phyloP scores from a whole-genome alignment of 164 flowering plant genomes.

The Berberis vulgaris region DNA sequence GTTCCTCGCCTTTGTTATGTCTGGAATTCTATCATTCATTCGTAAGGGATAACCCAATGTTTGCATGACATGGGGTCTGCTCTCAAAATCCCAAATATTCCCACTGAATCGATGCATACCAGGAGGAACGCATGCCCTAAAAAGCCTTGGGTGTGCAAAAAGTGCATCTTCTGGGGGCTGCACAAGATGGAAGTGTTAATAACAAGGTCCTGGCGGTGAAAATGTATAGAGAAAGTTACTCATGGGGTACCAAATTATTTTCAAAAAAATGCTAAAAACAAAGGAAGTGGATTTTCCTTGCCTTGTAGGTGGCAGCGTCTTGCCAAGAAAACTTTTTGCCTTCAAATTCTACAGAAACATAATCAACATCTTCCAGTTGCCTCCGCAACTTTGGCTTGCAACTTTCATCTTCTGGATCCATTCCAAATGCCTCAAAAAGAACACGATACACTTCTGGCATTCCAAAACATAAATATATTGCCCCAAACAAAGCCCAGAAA shows the following conservation, averaged over 20 bases:
- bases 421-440: constrained; percentile 95
- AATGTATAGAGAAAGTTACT: not conserved
- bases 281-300: constrained; percentile 11
- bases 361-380: constrained; percentile 95
- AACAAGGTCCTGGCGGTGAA: not conserved
- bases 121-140: constrained; percentile 18
- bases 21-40: constrained; percentile 69
- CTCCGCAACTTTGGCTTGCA: constrained; percentile 88
- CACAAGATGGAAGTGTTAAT: constrained; percentile 4
- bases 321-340: constrained; percentile 76
- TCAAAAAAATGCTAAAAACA: not conserved
- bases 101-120: constrained; percentile 99
- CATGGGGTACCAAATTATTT: not conserved
- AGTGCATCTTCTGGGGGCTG: constrained; percentile 19
- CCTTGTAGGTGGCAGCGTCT: constrained; percentile 85
- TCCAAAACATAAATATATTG: constrained; percentile 90
- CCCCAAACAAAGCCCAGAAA: constrained; percentile 97
- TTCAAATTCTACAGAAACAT: constrained; percentile 96
- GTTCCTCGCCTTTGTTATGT: constrained; percentile 86
- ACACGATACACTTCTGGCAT: constrained; percentile 98
- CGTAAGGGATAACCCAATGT: constrained; percentile 73
- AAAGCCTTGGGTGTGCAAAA: constrained; percentile 89
- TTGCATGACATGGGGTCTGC: constrained; percentile 81
- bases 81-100: constrained; percentile 89
- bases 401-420: constrained; percentile 95